Conservation (phyloP, 2,329 filamentous ascomycete genomes). For the Ophiostoma tasmaniense region DNA sequence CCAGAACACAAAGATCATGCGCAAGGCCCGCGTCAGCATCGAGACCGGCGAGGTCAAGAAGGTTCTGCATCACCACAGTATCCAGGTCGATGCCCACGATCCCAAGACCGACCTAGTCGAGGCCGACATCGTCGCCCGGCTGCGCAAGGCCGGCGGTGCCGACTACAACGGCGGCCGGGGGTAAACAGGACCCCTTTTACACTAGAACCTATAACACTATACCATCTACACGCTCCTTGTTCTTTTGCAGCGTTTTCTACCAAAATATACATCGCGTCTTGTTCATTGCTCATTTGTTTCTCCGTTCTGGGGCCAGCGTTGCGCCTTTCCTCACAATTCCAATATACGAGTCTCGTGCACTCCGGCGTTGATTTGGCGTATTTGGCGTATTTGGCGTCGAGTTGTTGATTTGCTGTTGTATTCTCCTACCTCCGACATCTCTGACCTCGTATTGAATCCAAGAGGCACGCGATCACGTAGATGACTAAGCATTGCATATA, state of each 20-base stretch:
- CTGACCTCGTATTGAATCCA: neutral
- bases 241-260: neutral
- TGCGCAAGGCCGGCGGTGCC: slow-evolving; percentile 59
- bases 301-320: neutral
- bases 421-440: no score
- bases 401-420: neutral
- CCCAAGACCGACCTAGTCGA: slow-evolving; percentile 49
- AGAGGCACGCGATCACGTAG: neutral
- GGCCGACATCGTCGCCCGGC: slow-evolving; percentile 49
- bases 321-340: neutral
- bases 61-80: slow-evolving; percentile 55
- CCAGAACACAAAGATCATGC: slow-evolving; percentile 56
- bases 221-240: neutral
- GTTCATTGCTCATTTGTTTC: neutral
- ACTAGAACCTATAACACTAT: neutral
- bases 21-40: slow-evolving; percentile 59
- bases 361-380: neutral
- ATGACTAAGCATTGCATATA: neutral
- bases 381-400: neutral
- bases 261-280: neutral
- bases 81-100: slow-evolving; percentile 55
- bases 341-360: neutral
- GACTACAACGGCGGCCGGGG: slow-evolving; percentile 62
- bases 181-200: slow-evolving; percentile 22
- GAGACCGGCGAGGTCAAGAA: slow-evolving; percentile 58